Percentiles rank a stretch among this genome's conserved stretches.
These are phyloP conservation scores for Boletus sp. DNA, from an alignment of 768 basidiomycete species.

Conservation along the genomic window DNA sequence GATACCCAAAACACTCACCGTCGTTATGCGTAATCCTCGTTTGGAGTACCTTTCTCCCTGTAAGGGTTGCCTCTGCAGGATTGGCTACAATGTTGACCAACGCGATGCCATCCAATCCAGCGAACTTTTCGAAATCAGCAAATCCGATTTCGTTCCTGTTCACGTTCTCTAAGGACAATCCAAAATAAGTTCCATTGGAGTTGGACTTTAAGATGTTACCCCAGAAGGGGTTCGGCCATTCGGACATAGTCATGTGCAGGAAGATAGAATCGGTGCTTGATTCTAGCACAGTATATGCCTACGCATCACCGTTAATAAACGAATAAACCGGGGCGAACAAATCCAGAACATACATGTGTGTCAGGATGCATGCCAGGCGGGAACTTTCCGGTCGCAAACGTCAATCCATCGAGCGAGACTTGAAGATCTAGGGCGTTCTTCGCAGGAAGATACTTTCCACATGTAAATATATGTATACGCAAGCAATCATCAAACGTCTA, in stretches of 20 bases:
- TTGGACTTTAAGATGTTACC: constrained; percentile 95
- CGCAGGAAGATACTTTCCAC: constrained; percentile 46
- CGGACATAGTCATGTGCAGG: constrained; percentile 93
- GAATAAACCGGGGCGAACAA: not conserved
- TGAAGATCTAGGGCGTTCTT: constrained; percentile 74
- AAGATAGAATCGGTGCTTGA: constrained; percentile 92
- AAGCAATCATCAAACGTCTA: not conserved
- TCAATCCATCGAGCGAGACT: constrained; percentile 87
- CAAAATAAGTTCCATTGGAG: constrained; percentile 97
- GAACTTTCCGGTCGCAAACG: constrained; percentile 85
- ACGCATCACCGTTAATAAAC: not conserved
- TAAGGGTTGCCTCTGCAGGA: constrained; percentile 67
- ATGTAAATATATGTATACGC: constrained; percentile 22
- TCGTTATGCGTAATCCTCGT: constrained; percentile 96
- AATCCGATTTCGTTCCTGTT: constrained; percentile 87
- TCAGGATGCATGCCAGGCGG: constrained; percentile 88
- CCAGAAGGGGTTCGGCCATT: constrained; percentile 71
- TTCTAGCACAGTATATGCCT: constrained; percentile 94
- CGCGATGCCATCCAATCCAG: constrained; percentile 94
- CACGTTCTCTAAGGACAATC: constrained; percentile 79
- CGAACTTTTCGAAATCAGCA: constrained; percentile 98
- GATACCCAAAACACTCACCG: constrained; percentile 45
- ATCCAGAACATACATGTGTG: constrained; percentile 66
- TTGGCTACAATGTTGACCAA: constrained; percentile 90
- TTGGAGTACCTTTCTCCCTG: constrained; percentile 73